These are phyloP conservation scores for Lenzites betulinus DNA, from an alignment of 768 basidiomycete species.

Conservation along the genomic window DNA sequence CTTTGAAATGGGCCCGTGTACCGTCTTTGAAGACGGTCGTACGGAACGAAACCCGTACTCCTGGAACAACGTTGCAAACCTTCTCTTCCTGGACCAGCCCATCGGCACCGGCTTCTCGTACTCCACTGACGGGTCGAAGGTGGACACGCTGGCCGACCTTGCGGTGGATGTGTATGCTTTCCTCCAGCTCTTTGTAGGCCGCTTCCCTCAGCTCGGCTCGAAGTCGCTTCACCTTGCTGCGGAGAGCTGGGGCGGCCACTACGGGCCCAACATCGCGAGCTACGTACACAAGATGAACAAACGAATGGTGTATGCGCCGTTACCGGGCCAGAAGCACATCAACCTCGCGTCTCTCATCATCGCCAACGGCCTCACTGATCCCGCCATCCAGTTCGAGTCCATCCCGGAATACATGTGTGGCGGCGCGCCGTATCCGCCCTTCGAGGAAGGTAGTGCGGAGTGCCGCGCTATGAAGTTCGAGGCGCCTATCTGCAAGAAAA, in stretches of 20 bases:
- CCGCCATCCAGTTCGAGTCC: conserved; percentile 37
- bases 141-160: conserved; percentile 32
- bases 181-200: conserved; percentile 36
- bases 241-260: conserved; percentile 33
- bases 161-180: conserved; percentile 39
- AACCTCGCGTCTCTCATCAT: conserved; percentile 50
- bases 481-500: conserved; percentile 70
- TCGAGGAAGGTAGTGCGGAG: conserved; percentile 55
- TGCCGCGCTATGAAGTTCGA: conserved; percentile 65
- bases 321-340: conserved; percentile 32
- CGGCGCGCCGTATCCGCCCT: conserved; percentile 26
- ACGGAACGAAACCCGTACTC: conserved; percentile 40
- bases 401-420: conserved; percentile 26
- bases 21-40: conserved; percentile 17
- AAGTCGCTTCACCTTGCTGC: conserved; percentile 36
- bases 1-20: conserved; percentile 50
- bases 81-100: conserved; percentile 38
- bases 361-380: conserved; percentile 48
- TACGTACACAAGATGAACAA: conserved; percentile 24
- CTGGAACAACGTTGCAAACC: conserved; percentile 44
- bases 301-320: conserved; percentile 14
- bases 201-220: conserved; percentile 34
- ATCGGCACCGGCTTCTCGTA: conserved; percentile 52
- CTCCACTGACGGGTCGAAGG: conserved; percentile 33
- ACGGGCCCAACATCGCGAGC: conserved; percentile 24